These are phyloP conservation scores for Pseudotsuga menziesii DNA, from an alignment of 75 land plant species.

Conservation along the genomic window DNA sequence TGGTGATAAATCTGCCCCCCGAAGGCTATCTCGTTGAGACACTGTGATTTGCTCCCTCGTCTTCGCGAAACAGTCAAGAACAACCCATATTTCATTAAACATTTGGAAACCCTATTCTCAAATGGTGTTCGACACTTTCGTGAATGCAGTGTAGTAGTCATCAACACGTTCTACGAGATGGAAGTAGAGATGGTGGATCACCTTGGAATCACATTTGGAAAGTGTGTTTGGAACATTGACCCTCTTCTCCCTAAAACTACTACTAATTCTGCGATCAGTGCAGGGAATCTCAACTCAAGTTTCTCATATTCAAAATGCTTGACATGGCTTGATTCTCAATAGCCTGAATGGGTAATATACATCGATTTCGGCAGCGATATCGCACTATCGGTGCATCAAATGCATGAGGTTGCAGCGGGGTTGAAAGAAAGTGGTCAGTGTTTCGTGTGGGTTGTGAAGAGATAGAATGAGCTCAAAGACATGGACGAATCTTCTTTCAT, in stretches of 20 bases:
- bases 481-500: not conserved
- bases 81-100: not conserved
- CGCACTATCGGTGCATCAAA: slow-evolving; percentile 3
- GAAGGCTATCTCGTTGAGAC: not conserved
- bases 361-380: slow-evolving; percentile 28
- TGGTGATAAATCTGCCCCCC: not conserved
- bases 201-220: not conserved
- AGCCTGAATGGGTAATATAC: slow-evolving; percentile 10
- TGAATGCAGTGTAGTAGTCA: not conserved
- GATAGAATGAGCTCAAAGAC: not conserved
- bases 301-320: not conserved
- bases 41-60: not conserved
- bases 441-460: slow-evolving; percentile 26
- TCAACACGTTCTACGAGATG: slow-evolving; percentile 19
- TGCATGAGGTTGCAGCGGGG: slow-evolving; percentile 15
- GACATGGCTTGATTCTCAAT: slow-evolving; percentile 15
- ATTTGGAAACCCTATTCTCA: not conserved
- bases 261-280: not conserved
- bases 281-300: not conserved
- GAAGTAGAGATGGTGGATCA: slow-evolving; percentile 12
- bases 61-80: not conserved
- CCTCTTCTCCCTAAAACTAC: slow-evolving; percentile 4
- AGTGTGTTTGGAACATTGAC: slow-evolving; percentile 7
- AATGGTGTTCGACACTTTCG: not conserved
- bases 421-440: slow-evolving; percentile 17